Evolutionary conservation across 2,329 filamentous ascomycete genomes (phyloP).

Genomic region (Aspergillus nomiae): DNA sequence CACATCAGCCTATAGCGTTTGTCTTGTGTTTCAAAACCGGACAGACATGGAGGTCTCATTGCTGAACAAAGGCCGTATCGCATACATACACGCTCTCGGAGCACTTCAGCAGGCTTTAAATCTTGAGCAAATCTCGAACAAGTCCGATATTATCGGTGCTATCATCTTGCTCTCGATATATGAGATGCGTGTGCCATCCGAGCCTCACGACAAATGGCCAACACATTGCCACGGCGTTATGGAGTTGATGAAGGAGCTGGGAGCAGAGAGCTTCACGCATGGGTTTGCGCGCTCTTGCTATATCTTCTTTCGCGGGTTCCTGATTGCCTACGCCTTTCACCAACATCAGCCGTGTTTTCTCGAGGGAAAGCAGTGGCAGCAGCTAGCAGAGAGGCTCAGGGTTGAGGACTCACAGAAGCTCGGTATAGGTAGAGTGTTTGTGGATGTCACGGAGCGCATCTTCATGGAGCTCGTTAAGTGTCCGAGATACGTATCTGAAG

Average conservation of each 20-base stretch:
- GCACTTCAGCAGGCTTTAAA: conserved; percentile 31
- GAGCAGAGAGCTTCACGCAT: conserved; percentile 28
- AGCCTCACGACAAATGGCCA: conserved; percentile 36
- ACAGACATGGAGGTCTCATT: conserved; percentile 6
- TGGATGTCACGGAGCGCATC: not conserved
- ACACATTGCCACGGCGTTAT: conserved; percentile 40
- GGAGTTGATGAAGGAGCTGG: conserved; percentile 38
- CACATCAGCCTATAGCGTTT: conserved; percentile 29
- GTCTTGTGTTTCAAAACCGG: conserved; percentile 29
- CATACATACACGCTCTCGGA: conserved; percentile 35
- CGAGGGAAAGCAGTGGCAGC: conserved; percentile 35
- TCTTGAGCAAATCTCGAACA: not conserved
- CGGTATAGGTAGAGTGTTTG: not conserved
- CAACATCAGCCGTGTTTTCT: conserved; percentile 39
- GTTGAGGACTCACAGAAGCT: conserved; percentile 21
- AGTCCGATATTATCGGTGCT: conserved; percentile 30
- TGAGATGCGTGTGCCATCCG: conserved; percentile 43
- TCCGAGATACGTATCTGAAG: not conserved
- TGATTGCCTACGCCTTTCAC: conserved; percentile 38
- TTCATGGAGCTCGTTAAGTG: not conserved
- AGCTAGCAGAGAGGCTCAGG: conserved; percentile 26
- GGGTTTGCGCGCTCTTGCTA: conserved; percentile 39
- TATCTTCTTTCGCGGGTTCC: conserved; percentile 40
- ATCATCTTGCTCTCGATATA: conserved; percentile 42
- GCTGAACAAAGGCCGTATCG: conserved; percentile 26